Evolutionary conservation across 2,329 filamentous ascomycete species (phyloP).

Genomic region (Botrytis pseudocinerea): DNA sequence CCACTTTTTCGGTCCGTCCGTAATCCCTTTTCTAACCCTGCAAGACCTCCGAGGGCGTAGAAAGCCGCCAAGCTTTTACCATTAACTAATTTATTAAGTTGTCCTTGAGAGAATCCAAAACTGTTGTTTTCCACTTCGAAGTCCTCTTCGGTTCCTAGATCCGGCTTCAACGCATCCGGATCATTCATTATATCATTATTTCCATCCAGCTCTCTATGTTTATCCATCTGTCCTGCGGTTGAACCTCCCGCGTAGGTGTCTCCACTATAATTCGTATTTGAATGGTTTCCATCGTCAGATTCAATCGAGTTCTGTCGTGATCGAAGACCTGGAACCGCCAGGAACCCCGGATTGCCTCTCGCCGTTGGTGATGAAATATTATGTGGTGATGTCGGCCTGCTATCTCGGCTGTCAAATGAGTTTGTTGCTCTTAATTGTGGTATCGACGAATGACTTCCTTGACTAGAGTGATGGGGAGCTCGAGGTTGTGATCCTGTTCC

Average conservation of each 20-base stretch:
- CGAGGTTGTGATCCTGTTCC: conserved; percentile 31
- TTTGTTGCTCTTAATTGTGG: conserved; percentile 53
- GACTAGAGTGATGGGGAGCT: conserved; percentile 34
- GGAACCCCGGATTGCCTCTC: conserved; percentile 53
- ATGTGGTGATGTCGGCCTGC: conserved; percentile 65
- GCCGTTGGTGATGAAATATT: conserved; percentile 64
- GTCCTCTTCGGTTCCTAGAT: conserved; percentile 69
- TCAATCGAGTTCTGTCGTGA: conserved; percentile 66
- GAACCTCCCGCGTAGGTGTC: conserved; percentile 47
- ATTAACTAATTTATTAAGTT: conserved; percentile 74
- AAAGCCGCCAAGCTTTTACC: conserved; percentile 77
- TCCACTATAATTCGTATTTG: conserved; percentile 41
- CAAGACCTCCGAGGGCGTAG: conserved; percentile 70
- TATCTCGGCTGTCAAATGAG: conserved; percentile 62
- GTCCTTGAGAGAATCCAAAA: conserved; percentile 73
- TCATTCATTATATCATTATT: conserved; percentile 56
- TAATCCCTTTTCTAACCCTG: conserved; percentile 72
- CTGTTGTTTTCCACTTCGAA: conserved; percentile 67
- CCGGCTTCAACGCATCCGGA: conserved; percentile 49
- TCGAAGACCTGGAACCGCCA: conserved; percentile 62
- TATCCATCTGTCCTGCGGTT: conserved; percentile 40
- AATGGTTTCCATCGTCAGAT: conserved; percentile 57
- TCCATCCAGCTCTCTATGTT: conserved; percentile 42
- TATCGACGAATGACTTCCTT: conserved; percentile 37
- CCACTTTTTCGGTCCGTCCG: conserved; percentile 65